Evolutionary conservation across 192 early-diverging fungal genomes (phyloP), one percentile per base, ranked within the genome.

Genomic region (Gryganskiella cystojenkinii): DNA sequence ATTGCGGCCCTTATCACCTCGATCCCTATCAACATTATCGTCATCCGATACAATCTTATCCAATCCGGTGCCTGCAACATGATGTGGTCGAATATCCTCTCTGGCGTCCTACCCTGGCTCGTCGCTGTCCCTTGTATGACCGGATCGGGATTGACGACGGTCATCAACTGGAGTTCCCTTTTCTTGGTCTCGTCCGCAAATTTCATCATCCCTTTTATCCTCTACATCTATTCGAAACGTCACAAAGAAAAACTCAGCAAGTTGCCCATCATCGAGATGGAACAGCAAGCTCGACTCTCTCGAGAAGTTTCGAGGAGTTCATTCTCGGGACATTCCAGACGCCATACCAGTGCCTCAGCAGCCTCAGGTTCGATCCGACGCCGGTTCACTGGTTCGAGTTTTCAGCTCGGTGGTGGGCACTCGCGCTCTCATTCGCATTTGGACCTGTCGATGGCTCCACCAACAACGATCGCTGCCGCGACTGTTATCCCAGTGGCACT

Each of bases 11-110:
- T 88, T 22, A 73, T 92, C 49, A 89, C 92, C 9, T 89, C 88
- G 11, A 92, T 93, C 61, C 91, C 92, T 0, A 89, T 92, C 22
- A 85, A 84, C 30, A 90, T 90, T 20, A 91, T 93, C 58, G 86
- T 93, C 35, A 76, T 91, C n/a, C 80, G 84, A 22, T 80, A 88
- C 34, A 92, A 92, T 67, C 61, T 92, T 15, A 60, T 91, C 19
- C 85, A 84, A 35, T 81, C 83, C 30, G 80, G 82, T 22, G 56
- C 90, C 11, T 92, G 89, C 56, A 69, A 35, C 34, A 43, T 59
- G 25, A 22, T 65, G 13, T 73, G 57, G 49, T 46, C 47, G 51
- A 65, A 58, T 24, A 60, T 90, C 20, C 85, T 81, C 58, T 83
- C 90, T 15, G 84, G 81, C n/a, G 70, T 79, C 11, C 55, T 90